phyloP scores from a whole-genome alignment of 352 stramenopile genomes.

The Phytophthora melonis region DNA sequence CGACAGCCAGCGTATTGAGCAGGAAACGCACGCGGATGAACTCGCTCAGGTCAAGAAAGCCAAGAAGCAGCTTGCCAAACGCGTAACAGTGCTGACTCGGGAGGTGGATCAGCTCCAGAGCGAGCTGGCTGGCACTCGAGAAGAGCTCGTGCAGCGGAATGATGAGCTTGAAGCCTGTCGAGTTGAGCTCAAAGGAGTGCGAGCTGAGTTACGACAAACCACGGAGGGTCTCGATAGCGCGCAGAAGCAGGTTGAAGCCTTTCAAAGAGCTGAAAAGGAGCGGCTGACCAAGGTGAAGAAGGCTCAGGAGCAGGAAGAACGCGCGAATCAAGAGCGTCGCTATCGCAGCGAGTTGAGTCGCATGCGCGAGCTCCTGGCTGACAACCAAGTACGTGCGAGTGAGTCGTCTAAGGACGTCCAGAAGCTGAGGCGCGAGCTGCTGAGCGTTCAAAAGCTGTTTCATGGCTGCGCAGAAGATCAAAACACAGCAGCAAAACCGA shows the following conservation, averaged over 20 bases:
- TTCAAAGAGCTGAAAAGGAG: slow-evolving; percentile 18
- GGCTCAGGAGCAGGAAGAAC: slow-evolving; percentile 33
- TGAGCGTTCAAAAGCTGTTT: slow-evolving; percentile 57
- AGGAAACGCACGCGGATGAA: slow-evolving; percentile 37
- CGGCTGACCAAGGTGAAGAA: slow-evolving; percentile 7
- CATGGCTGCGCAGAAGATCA: slow-evolving; percentile 40
- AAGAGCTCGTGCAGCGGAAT: slow-evolving; percentile 54
- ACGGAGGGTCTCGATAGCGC: slow-evolving; percentile 15
- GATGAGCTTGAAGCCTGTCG: slow-evolving; percentile 35
- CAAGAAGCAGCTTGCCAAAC: slow-evolving; percentile 31
- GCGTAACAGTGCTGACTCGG: slow-evolving; percentile 12
- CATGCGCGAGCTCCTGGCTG: slow-evolving; percentile 56
- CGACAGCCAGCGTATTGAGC: slow-evolving; percentile 47
- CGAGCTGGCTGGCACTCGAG: slow-evolving; percentile 39
- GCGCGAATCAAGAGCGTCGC: slow-evolving; percentile 27
- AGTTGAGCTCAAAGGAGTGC: slow-evolving; percentile 31
- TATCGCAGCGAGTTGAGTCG: slow-evolving; percentile 53
- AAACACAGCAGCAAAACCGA: neutral
- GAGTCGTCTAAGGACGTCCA: slow-evolving; percentile 63
- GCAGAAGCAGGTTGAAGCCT: slow-evolving; percentile 24
- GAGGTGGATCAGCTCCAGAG: slow-evolving; percentile 36
- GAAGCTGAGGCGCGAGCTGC: slow-evolving; percentile 59
- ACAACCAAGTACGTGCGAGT: slow-evolving; percentile 54
- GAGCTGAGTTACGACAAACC: slow-evolving; percentile 29
- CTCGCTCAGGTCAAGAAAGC: slow-evolving; percentile 31